These are phyloP conservation scores for Guadua angustifolia DNA, from an alignment of 176 grass and related monocot species.

Conservation along the genomic window DNA sequence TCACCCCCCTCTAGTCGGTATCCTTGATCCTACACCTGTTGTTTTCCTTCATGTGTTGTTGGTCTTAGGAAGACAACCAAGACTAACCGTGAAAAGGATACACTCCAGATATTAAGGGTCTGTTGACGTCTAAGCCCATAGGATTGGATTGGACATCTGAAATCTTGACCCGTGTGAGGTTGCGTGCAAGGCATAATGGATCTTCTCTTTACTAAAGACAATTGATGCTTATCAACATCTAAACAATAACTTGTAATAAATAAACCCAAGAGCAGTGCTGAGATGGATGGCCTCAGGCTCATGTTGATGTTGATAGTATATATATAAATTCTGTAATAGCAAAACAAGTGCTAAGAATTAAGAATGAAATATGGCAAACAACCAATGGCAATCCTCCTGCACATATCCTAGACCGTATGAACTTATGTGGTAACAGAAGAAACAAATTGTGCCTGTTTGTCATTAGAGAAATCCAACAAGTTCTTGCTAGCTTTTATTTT, in stretches of 20 bases:
- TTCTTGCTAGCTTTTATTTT: neutral
- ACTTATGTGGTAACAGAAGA: neutral
- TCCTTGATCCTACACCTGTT: no score
- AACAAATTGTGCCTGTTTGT: neutral
- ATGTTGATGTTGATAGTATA: neutral
- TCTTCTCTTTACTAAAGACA: neutral
- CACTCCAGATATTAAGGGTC: neutral
- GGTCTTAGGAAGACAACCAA: neutral
- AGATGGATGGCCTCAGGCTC: neutral
- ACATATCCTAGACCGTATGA: neutral
- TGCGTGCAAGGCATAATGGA: no score
- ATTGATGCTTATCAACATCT: neutral
- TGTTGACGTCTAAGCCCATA: neutral
- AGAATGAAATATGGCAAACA: neutral
- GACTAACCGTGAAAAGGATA: conserved; percentile 3
- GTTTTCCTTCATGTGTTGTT: conserved; percentile 19
- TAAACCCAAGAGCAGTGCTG: neutral
- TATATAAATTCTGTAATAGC: conserved; percentile 11
- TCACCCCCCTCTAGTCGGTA: no score
- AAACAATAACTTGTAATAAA: neutral
- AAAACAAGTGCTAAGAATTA: neutral
- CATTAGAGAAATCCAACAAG: neutral
- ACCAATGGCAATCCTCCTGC: neutral
- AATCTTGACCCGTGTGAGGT: no score
- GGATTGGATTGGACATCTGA: neutral